phyloP scores from a whole-genome alignment of 2,329 filamentous ascomycete species.

The Botrytis cinerea region DNA sequence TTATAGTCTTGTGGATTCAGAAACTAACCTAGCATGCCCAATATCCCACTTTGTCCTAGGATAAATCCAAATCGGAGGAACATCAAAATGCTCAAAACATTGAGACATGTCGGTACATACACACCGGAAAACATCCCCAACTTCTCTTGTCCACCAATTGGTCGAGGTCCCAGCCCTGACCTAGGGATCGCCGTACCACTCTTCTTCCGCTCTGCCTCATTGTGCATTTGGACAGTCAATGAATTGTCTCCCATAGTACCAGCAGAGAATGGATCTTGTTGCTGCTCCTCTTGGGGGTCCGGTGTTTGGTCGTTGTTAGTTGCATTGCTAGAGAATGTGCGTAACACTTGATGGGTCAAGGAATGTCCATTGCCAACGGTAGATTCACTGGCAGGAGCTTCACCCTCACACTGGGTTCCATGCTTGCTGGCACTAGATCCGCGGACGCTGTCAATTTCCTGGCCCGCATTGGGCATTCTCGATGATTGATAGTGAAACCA shows the following conservation, averaged over 20 bases:
- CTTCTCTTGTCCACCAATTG: conserved; percentile 54
- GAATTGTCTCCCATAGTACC: conserved; percentile 29
- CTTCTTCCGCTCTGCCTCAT: conserved; percentile 35
- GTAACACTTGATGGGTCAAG: not conserved
- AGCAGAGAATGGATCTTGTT: conserved; percentile 10
- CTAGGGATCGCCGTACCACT: conserved; percentile 41
- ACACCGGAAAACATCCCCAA: conserved; percentile 77
- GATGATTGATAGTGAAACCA: not conserved
- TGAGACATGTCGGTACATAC: conserved; percentile 85
- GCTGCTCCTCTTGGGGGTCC: not conserved
- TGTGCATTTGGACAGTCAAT: conserved; percentile 35
- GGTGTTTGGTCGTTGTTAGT: not conserved
- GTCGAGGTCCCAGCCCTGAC: conserved; percentile 45
- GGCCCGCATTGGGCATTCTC: conserved; percentile 23
- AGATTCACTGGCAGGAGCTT: not conserved
- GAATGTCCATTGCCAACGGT: not conserved
- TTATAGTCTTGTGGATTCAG: not conserved
- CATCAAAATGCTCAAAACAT: conserved; percentile 89
- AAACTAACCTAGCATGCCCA: conserved; percentile 25
- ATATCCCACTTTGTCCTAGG: conserved; percentile 52
- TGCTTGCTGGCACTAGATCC: conserved; percentile 11
- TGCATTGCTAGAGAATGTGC: conserved; percentile 5
- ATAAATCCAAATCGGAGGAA: conserved; percentile 87
- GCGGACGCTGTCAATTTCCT: conserved; percentile 9
- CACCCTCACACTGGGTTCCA: not conserved